Conservation (phyloP, 2,329 filamentous ascomycete species). For the Colletotrichum sp. region DNA sequence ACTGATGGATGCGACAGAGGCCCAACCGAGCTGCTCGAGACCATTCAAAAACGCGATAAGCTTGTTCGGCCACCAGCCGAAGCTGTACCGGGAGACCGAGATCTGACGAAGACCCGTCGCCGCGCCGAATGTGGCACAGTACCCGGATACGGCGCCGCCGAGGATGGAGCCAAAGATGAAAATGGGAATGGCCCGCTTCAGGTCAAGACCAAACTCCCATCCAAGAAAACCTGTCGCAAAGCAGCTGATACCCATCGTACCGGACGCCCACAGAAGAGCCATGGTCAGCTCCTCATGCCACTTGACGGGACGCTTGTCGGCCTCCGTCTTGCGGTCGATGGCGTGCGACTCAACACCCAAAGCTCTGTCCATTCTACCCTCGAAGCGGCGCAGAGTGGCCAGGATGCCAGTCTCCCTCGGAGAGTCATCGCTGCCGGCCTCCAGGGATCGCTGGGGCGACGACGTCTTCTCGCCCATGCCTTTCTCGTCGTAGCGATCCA, state of each 20-base stretch:
- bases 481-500: background rate
- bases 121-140: background rate
- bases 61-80: background rate
- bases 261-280: background rate
- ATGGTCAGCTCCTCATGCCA: background rate
- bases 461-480: background rate
- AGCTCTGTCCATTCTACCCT: background rate
- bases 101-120: background rate
- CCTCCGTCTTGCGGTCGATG: background rate
- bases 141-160: background rate
- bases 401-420: background rate
- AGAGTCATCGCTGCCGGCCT: background rate
- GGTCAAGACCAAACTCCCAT: background rate
- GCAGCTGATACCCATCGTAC: background rate
- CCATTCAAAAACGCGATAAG: background rate
- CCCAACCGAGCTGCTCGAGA: background rate
- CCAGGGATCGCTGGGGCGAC: background rate
- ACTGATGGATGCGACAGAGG: background rate
- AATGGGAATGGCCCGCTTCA: background rate
- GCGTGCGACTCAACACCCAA: background rate
- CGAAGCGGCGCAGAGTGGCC: background rate
- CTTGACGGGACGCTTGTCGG: background rate
- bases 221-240: background rate
- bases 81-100: background rate
- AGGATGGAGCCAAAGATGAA: background rate